Evolutionary conservation across 2,329 filamentous ascomycete species (phyloP), one percentile per base, ranked within the genome.

Genomic region (Colletotrichum sp.): DNA sequence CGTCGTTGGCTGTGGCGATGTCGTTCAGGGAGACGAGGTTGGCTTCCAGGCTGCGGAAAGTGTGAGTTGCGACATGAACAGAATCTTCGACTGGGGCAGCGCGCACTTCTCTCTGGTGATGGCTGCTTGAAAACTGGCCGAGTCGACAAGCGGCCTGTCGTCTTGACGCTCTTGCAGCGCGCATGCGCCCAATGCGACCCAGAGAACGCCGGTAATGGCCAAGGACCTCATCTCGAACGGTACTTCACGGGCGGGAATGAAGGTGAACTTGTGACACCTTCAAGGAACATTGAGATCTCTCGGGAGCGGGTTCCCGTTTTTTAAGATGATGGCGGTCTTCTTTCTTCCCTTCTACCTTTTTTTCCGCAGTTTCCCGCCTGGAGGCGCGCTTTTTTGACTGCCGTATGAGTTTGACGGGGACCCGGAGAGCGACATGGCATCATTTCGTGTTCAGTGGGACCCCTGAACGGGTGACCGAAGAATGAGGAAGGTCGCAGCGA

Each of bases 1-100:
- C 82, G 18, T 81, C 82, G 21, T 83, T 83, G 34, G 76, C 80
- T 26, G 80, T 81, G 7, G 82, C 82, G n/a, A 83, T 83, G 16
- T 81, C 80, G 26, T 80, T 81, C 24, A 83, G 80, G 3, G 77
- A 77, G 13, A 81, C 75, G 60, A 83, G 70, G 60, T 83, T 83
- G 21, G 68, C 32, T 59, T 72, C 62, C 3, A 78, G 49, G 36
- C 76, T 78, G 24, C 16, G 18, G 84, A 89, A 44, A 6, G 3
- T n/a, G 26, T 52, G 5, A 52, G 52, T 32, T 28, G 16, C 44
- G 28, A 16, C 8, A 24, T 26, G 16, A 16, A 7, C 10, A 32
- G 6, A 71, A 15, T 7, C 10, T n/a, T 49, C 39, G 18, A n/a
- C 18, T 21, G 6, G 4, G 13, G 5, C 5, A 24, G 26, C 34